Base-by-base conservation (phyloP, 108 stramenopile species). In the Cyclotella sp. region DNA sequence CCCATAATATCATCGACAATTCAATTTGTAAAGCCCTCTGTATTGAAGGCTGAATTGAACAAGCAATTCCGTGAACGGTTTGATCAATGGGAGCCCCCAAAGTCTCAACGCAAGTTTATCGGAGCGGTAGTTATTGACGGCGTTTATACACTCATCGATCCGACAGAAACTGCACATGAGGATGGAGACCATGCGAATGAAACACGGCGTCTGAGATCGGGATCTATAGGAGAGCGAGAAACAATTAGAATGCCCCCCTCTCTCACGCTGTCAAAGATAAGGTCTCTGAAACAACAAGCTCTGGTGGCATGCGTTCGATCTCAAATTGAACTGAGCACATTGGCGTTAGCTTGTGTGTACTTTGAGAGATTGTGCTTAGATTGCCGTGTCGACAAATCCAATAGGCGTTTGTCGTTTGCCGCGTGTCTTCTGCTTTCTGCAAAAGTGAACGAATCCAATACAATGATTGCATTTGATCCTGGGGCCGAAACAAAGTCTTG, bases 351-450 rank as follows among this genome's bases (percentile, higher is more conserved):
- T 22, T 90, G 89, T 74, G 90, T 96, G 13, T 96, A 97, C 74
- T 97, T 98, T 76, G 97, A 98, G 75, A 72, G 95, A n/a, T 84
- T 98, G 15, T 93, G 93, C 54, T 84, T 98, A 24, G 88, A 90
- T 75, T 94, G 95, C 62, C 86, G 95, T 55, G 96, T 98, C 10
- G 96, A 97, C 61, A 98, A 98, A 82, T 84, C 91, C 47, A 98
- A 98, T 70, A 83, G 97, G 0, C 77, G 95, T 30, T 77, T 98
- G 44, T 82, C 88, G 8, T 95, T 98, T 84, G 97, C 96, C 14
- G 93, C 95, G 15, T 98, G 95, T 71, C 86, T 98, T 21, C 75
- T 97, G 16, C 80, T 98, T 21, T 94, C 97, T 10, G 77, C 90
- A 62, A 98, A 98, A 73, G 82, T 93, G 57, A 95, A 95, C 69